Evolutionary conservation across 1,284 basidiomycete species (phyloP).

Genomic region (Quambalaria eucalypti): DNA sequence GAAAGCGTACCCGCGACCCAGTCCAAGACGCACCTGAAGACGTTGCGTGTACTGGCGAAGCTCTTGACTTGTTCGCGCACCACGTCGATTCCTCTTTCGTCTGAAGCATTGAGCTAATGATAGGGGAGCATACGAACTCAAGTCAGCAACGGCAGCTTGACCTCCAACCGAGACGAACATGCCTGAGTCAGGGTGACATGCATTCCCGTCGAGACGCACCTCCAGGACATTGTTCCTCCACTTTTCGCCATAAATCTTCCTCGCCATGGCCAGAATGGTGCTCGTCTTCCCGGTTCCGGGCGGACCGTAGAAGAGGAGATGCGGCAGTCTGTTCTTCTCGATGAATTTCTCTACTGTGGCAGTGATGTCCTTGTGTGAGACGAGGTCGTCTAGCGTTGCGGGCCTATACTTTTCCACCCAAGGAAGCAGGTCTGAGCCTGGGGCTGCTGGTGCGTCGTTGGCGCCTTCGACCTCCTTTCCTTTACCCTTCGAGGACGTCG

Average conservation of each 20-base stretch:
- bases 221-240: constrained; percentile 82
- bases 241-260: constrained; percentile 79
- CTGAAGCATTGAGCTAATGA: constrained; percentile 82
- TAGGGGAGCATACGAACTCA: not conserved
- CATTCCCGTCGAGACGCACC: constrained; percentile 51
- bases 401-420: constrained; percentile 47
- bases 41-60: constrained; percentile 88
- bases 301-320: constrained; percentile 93
- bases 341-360: constrained; percentile 86
- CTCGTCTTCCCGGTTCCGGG: constrained; percentile 96
- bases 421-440: not conserved
- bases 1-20: not conserved
- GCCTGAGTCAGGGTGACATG: no score
- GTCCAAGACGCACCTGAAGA: constrained; percentile 53
- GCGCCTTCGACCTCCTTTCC: not conserved
- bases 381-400: constrained; percentile 37
- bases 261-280: constrained; percentile 90
- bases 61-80: constrained; percentile 98
- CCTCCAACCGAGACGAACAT: not conserved
- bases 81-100: constrained; percentile 95
- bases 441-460: not conserved
- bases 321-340: constrained; percentile 83
- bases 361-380: constrained; percentile 44
- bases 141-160: not conserved
- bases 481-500: not conserved